Evolutionary conservation across 2,329 filamentous ascomycete species (phyloP).

Genomic region (Arthrobotrys musiformis): DNA sequence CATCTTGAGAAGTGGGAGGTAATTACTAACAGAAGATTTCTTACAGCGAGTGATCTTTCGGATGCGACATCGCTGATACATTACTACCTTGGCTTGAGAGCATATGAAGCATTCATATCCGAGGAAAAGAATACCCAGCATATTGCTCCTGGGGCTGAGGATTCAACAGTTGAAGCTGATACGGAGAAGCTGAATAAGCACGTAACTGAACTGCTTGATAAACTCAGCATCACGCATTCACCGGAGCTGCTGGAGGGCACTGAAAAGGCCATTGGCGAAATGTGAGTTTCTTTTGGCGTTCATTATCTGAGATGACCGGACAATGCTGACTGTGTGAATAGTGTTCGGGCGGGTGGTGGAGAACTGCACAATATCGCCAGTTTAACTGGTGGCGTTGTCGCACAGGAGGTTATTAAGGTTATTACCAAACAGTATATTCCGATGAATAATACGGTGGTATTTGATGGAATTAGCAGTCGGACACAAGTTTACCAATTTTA

Average conservation of each 20-base stretch:
- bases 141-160: slow-evolving; percentile 55
- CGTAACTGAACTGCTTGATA: slow-evolving; percentile 29
- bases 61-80: slow-evolving; percentile 71
- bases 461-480: slow-evolving; percentile 74
- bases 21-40: slow-evolving; percentile 2
- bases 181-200: slow-evolving; percentile 42
- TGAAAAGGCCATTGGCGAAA: slow-evolving; percentile 64
- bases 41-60: slow-evolving; percentile 47
- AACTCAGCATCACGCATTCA: slow-evolving; percentile 60
- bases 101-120: slow-evolving; percentile 57
- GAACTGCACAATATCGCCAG: slow-evolving; percentile 94
- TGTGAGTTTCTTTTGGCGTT: slow-evolving; percentile 61
- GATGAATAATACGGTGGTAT: slow-evolving; percentile 76
- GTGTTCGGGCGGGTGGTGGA: slow-evolving; percentile 77
- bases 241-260: slow-evolving; percentile 68
- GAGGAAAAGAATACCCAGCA: slow-evolving; percentile 18
- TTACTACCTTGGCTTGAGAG: slow-evolving; percentile 73
- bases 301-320: background rate
- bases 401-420: slow-evolving; percentile 95
- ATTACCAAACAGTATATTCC: slow-evolving; percentile 78
- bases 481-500: slow-evolving; percentile 71
- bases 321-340: background rate
- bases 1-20: background rate
- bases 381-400: slow-evolving; percentile 87
- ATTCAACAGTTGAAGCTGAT: slow-evolving; percentile 53